Evolutionary conservation across 345 rosid genomes (phyloP).

Genomic region (Psidium friedrichsthalianum): DNA sequence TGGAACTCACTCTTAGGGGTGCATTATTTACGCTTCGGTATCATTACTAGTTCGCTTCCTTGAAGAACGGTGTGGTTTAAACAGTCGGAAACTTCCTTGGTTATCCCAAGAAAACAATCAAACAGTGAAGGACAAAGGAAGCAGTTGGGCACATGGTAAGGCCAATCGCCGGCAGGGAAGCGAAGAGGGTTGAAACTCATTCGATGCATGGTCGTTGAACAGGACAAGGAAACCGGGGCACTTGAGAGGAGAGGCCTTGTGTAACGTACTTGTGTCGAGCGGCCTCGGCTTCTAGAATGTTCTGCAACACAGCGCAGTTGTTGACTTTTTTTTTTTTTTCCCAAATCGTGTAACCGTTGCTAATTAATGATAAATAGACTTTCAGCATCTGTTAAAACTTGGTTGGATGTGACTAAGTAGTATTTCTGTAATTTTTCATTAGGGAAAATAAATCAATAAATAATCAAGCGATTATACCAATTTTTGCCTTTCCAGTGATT

Average conservation of each 20-base stretch:
- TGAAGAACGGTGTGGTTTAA: background rate
- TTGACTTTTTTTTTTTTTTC: background rate
- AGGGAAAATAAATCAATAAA: no score
- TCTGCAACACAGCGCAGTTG: conserved; percentile 28
- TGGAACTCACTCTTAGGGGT: background rate
- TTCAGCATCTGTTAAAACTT: no score
- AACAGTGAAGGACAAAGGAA: conserved; percentile 13
- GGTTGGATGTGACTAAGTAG: background rate
- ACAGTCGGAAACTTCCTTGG: background rate
- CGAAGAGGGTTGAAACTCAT: conserved; percentile 36
- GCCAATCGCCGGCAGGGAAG: conserved; percentile 1
- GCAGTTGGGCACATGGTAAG: background rate
- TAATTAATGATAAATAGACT: background rate
- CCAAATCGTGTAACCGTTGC: background rate
- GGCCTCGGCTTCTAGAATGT: conserved; percentile 28
- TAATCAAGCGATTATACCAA: no score
- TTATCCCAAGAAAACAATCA: background rate
- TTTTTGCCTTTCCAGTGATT: no score
- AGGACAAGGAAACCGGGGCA: conserved; percentile 15
- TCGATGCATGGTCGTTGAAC: conserved; percentile 20
- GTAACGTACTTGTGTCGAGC: conserved; percentile 10
- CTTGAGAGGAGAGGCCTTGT: background rate
- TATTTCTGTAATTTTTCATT: no score
- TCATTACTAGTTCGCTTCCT: background rate
- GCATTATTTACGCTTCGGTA: conserved; percentile 1